Evolutionary conservation across 108 stramenopile species (phyloP).

Genomic region (Skeletonema grethae): DNA sequence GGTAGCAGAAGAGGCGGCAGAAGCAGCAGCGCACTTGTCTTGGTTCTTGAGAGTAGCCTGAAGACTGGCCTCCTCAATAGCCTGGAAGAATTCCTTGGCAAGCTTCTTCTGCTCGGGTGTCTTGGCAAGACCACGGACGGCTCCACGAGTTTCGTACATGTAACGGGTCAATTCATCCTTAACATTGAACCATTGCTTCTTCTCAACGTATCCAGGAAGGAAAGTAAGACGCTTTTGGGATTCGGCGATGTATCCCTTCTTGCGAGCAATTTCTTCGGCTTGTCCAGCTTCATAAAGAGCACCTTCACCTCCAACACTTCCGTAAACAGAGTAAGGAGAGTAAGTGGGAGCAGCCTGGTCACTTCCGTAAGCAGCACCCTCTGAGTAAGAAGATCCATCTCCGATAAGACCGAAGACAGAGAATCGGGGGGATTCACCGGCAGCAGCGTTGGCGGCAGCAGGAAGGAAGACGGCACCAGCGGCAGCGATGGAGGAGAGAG

Average conservation of each 20-base stretch:
- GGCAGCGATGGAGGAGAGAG: slow-evolving; percentile 69
- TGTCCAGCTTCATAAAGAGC: slow-evolving; percentile 60
- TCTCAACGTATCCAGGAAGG: slow-evolving; percentile 72
- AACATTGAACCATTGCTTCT: slow-evolving; percentile 89
- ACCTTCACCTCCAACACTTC: slow-evolving; percentile 32
- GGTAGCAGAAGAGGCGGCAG: slow-evolving; percentile 31
- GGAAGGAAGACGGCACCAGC: slow-evolving; percentile 79
- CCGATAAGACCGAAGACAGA: slow-evolving; percentile 88
- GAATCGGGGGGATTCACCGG: slow-evolving; percentile 89
- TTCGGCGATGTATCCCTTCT: slow-evolving; percentile 85
- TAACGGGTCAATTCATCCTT: slow-evolving; percentile 82
- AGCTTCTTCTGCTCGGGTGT: slow-evolving; percentile 63
- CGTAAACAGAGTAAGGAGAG: slow-evolving; percentile 89
- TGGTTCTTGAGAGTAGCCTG: slow-evolving; percentile 69
- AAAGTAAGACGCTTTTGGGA: slow-evolving; percentile 70
- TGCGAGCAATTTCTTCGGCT: slow-evolving; percentile 59
- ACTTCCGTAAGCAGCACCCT: slow-evolving; percentile 88
- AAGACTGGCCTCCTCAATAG: slow-evolving; percentile 68
- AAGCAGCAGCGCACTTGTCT: slow-evolving; percentile 61
- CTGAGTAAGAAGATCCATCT: slow-evolving; percentile 82
- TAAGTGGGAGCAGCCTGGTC: slow-evolving; percentile 69
- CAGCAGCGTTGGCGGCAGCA: slow-evolving; percentile 81
- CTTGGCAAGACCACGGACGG: slow-evolving; percentile 72
- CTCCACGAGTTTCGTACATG: slow-evolving; percentile 92
- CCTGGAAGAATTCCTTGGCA: slow-evolving; percentile 76